Evolutionary conservation across 495 filamentous ascomycete species (phyloP).

Genomic region (Daldinia vernicosa): DNA sequence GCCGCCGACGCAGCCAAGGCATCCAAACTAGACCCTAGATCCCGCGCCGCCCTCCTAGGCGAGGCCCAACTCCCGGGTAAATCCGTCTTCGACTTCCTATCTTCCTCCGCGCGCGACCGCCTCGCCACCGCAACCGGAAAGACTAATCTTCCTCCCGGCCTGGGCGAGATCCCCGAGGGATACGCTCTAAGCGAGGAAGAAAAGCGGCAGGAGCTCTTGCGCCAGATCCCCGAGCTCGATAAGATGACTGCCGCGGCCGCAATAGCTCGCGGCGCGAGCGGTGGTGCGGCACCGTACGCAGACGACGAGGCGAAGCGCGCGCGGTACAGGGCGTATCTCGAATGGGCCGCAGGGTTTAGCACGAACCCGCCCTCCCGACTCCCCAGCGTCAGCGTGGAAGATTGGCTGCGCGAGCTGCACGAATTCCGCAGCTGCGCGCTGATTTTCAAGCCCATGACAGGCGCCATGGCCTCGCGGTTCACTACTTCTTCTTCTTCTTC

Average conservation of each 20-base stretch:
- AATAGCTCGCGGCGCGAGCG: slow-evolving; percentile 74
- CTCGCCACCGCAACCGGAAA: slow-evolving; percentile 81
- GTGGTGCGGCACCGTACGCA: slow-evolving; percentile 85
- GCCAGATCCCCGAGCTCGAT: slow-evolving; percentile 74
- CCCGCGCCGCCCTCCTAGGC: slow-evolving; percentile 82
- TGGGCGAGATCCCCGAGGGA: slow-evolving; percentile 76
- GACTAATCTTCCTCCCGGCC: slow-evolving; percentile 76
- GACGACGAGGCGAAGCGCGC: slow-evolving; percentile 80
- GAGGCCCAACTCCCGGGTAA: slow-evolving; percentile 87
- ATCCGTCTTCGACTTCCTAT: slow-evolving; percentile 95
- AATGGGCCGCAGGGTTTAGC: slow-evolving; percentile 73
- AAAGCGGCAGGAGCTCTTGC: slow-evolving; percentile 66
- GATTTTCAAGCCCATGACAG: slow-evolving; percentile 92
- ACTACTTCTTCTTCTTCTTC: slow-evolving; percentile 76
- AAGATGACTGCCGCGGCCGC: slow-evolving; percentile 78
- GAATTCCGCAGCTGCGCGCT: slow-evolving; percentile 90
- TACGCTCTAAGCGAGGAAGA: slow-evolving; percentile 67
- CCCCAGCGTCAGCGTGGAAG: slow-evolving; percentile 66
- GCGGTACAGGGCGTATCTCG: slow-evolving; percentile 83
- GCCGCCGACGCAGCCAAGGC: slow-evolving; percentile 77
- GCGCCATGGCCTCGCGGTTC: slow-evolving; percentile 91
- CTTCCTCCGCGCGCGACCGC: slow-evolving; percentile 78
- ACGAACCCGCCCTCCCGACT: slow-evolving; percentile 64
- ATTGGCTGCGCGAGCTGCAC: slow-evolving; percentile 80
- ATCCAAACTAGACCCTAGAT: slow-evolving; percentile 78